These are phyloP conservation scores for Mucor velutinosus DNA, from an alignment of 371 early-diverging fungal species.

Conservation along the genomic window DNA sequence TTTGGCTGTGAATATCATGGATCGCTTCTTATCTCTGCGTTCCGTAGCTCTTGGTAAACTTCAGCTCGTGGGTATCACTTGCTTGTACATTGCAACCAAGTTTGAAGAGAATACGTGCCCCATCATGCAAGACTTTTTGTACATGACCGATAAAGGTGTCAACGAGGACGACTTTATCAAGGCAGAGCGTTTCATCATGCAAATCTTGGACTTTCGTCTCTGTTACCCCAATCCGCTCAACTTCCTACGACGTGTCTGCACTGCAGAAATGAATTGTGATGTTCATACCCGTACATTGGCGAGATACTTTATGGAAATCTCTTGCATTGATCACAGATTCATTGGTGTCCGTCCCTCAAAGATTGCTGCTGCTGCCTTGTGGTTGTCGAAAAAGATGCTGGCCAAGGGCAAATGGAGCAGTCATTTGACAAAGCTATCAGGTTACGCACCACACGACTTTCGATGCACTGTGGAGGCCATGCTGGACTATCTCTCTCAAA, in stretches of 20 bases:
- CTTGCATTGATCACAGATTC: slow-evolving; percentile 86
- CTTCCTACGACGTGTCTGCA: slow-evolving; percentile 89
- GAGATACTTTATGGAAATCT: slow-evolving; percentile 96
- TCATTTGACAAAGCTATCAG: slow-evolving; percentile 73
- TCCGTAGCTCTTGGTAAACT: slow-evolving; percentile 86
- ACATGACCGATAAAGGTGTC: slow-evolving; percentile 79
- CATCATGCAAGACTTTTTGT: slow-evolving; percentile 77
- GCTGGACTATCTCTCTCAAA: slow-evolving; percentile 64
- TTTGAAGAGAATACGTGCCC: slow-evolving; percentile 96
- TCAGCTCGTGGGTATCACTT: slow-evolving; percentile 96
- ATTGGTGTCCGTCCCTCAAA: slow-evolving; percentile 75
- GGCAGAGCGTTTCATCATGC: slow-evolving; percentile 91
- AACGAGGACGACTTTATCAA: slow-evolving; percentile 80
- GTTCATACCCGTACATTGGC: slow-evolving; percentile 89
- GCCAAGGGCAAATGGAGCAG: slow-evolving; percentile 74
- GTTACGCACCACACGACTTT: slow-evolving; percentile 74
- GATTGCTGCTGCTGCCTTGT: slow-evolving; percentile 86
- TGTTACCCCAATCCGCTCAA: slow-evolving; percentile 87
- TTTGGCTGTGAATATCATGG: slow-evolving; percentile 94
- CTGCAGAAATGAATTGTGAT: slow-evolving; percentile 85
- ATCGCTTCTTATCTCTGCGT: slow-evolving; percentile 92
- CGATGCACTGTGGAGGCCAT: slow-evolving; percentile 63
- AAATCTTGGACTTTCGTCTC: slow-evolving; percentile 79
- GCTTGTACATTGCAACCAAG: slow-evolving; percentile 95
- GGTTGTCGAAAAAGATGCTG: slow-evolving; percentile 90